Evolutionary conservation across 2,329 filamentous ascomycete species (phyloP), one percentile per base, ranked within the genome.

Genomic region (Stachybotrys elegans): DNA sequence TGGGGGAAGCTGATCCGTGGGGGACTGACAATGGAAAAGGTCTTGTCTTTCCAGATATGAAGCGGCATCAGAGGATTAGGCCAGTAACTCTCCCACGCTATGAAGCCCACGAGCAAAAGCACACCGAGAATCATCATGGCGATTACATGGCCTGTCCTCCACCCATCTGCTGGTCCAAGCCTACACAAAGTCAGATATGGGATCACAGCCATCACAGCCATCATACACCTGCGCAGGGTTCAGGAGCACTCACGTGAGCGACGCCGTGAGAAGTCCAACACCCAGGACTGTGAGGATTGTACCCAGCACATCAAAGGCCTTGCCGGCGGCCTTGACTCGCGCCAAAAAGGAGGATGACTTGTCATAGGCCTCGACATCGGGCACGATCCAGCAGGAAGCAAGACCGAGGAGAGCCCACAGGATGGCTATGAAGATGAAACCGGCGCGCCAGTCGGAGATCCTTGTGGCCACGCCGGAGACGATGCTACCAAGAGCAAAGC

Each of bases 191-290:
- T n/a, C n/a, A n/a, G n/a, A n/a, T n/a, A n/a, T n/a, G n/a, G n/a
- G n/a, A n/a, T n/a, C n/a, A n/a, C n/a, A n/a, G n/a, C n/a, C n/a
- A n/a, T n/a, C n/a, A n/a, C n/a, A n/a, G n/a, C n/a, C n/a, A n/a
- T n/a, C n/a, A n/a, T n/a, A n/a, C n/a, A n/a, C n/a, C n/a, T n/a
- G n/a, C n/a, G n/a, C n/a, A n/a, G n/a, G n/a, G n/a, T n/a, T n/a
- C n/a, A n/a, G n/a, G n/a, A n/a, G n/a, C n/a, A 67, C 71, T 59
- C 57, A 78, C 70, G 72, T 81, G 46, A 85, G 64, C 2, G 76
- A 76, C 19, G 78, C 78, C 13, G 79, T 81, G 55, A 85, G 78
- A 68, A 82, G 71, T 4, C 79, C 81, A 46, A 84, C 81, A 0
- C 83, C 82, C n/a, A 76, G 68, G 25, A 86, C 71, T 4, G 81